Base-by-base conservation (phyloP, 129 eudicot genomes). In the Flaveria robusta region DNA sequence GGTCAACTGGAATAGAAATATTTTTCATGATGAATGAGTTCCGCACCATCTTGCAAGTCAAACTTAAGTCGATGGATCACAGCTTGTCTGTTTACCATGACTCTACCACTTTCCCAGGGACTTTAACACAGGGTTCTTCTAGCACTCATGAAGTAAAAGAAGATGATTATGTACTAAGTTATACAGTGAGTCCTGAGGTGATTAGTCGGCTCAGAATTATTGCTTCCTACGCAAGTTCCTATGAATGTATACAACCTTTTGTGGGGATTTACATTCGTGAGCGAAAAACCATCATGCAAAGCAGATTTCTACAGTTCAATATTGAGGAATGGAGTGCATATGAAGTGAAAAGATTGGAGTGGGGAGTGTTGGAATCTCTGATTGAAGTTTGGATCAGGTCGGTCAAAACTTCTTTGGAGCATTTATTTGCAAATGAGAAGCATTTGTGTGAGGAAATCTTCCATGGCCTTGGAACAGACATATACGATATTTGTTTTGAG, bases 381-480 rank as follows among this genome's bases (percentile, higher is more conserved):
- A 51, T 76, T 27, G 34, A 39, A 9, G n/a, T n/a, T 37, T 81
- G 85, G 85, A 76, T 59, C n/a, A 69, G 56, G 59, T 79, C 74
- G 2, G 81, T 37, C 50, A 46, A 18, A 12, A 31, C 43, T 0
- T 81, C 59, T 41, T 19, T 70, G 0, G 15, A 26, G 8, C 8
- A 18, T 16, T 27, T 81, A 37, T 81, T 81, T 26, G 20, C 47
- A 7, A 54, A 9, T 11, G 81, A 81, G 81, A 81, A 69, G 77
- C 23, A 34, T 26, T 15, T 75, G n/a, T 60, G 51, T 37, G 47
- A 69, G 5, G 20, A 72, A 54, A 66, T 80, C 68, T 80, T 80
- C 63, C 49, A 69, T 2, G 83, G 75, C 27, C 64, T 65, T 72
- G 77, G 23, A 49, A 3, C 13, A 39, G 10, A 45, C 50, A 71